These are phyloP conservation scores for Chlamydomonas urium DNA, from an alignment of 139 green algal species.

Conservation along the genomic window DNA sequence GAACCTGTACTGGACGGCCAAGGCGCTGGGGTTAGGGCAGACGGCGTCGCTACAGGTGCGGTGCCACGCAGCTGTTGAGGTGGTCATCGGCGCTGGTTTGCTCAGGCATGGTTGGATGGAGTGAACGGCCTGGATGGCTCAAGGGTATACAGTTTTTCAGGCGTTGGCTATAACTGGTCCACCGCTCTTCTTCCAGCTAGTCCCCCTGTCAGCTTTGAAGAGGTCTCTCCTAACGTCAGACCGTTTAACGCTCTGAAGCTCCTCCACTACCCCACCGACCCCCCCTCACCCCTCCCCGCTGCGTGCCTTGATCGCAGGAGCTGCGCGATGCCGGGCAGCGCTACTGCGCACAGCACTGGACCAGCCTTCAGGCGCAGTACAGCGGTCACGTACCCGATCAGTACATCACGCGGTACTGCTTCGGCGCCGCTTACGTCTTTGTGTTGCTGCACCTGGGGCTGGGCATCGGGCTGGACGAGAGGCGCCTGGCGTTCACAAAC, in stretches of 20 bases:
- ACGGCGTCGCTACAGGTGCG: conserved; percentile 27
- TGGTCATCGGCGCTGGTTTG: too few relatives aligned
- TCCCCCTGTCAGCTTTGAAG: too few relatives aligned
- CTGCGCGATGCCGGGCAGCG: conserved; percentile 18
- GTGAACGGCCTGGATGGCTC: too few relatives aligned
- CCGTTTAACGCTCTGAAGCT: too few relatives aligned
- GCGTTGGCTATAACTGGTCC: too few relatives aligned
- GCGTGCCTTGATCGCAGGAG: conserved; percentile 4
- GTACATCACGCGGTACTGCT: conserved; percentile 52
- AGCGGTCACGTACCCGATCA: conserved; percentile 37
- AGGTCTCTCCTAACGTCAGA: too few relatives aligned
- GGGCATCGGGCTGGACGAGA: conserved; percentile 30
- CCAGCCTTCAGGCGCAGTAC: conserved; percentile 31
- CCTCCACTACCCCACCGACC: too few relatives aligned
- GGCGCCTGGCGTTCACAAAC: conserved; percentile 41
- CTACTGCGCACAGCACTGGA: conserved; percentile 36
- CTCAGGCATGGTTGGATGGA: too few relatives aligned
- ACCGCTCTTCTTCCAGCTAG: too few relatives aligned
- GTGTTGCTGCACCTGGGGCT: conserved; percentile 45
- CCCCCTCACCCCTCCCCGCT: too few relatives aligned
- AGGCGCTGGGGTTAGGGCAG: conserved; percentile 22
- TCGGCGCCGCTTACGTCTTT: conserved; percentile 43
- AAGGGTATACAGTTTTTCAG: too few relatives aligned
- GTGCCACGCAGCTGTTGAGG: conserved; percentile 19
- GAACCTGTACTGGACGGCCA: conserved; percentile 45